phyloP scores from a whole-genome alignment of 495 filamentous ascomycete species.

The Penicillium parvum region DNA sequence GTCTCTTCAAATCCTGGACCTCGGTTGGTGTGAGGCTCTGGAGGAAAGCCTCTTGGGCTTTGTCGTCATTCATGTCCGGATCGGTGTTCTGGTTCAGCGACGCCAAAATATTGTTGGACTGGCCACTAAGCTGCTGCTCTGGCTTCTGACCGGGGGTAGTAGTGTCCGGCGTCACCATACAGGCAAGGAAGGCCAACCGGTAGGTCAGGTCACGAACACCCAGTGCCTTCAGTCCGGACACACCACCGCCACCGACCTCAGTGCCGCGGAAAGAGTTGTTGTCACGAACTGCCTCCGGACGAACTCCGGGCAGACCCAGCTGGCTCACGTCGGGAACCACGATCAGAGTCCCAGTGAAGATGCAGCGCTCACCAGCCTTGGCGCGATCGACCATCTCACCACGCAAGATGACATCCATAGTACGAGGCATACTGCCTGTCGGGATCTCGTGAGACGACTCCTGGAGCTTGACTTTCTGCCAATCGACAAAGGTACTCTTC shows the following conservation, averaged over 20 bases:
- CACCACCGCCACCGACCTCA: slow-evolving; percentile 77
- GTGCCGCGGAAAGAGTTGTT: slow-evolving; percentile 67
- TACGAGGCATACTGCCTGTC: slow-evolving; percentile 96
- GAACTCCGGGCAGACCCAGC: slow-evolving; percentile 81
- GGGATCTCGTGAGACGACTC: slow-evolving; percentile 98
- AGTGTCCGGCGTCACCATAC: slow-evolving; percentile 92
- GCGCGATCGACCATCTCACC: slow-evolving; percentile 97
- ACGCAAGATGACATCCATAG: slow-evolving; percentile 95
- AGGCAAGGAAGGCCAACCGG: slow-evolving; percentile 92
- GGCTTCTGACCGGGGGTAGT: slow-evolving; percentile 67
- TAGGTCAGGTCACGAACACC: slow-evolving; percentile 96
- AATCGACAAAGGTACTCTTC: slow-evolving; percentile 97
- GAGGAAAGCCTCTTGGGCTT: slow-evolving; percentile 83
- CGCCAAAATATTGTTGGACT: slow-evolving; percentile 74
- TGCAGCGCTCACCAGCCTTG: slow-evolving; percentile 95
- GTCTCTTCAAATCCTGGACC: slow-evolving; percentile 82
- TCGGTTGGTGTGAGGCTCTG: slow-evolving; percentile 76
- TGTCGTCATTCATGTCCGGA: slow-evolving; percentile 67
- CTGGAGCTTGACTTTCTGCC: slow-evolving; percentile 97
- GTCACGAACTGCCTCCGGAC: slow-evolving; percentile 82
- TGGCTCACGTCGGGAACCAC: slow-evolving; percentile 97
- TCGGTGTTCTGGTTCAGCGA: slow-evolving; percentile 69
- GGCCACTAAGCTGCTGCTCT: slow-evolving; percentile 62
- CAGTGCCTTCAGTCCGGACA: slow-evolving; percentile 83
- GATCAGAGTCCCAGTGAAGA: slow-evolving; percentile 94